A percentile compares a stretch with the other conserved stretches of the same genome.
phyloP scores from a whole-genome alignment of 768 basidiomycete species.

The Daedaleopsis sinensis region DNA sequence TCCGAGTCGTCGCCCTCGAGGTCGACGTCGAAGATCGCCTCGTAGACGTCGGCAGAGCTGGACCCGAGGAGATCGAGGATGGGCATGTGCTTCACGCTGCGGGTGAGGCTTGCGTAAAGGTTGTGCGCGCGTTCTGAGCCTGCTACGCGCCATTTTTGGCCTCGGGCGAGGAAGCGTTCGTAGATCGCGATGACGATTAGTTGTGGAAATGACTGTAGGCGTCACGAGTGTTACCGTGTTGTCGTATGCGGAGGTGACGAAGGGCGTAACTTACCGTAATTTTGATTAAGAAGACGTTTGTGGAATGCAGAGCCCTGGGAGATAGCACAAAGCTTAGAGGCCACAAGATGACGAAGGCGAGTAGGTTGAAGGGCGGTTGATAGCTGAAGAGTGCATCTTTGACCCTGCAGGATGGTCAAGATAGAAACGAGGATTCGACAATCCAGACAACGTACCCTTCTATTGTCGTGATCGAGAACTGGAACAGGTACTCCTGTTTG shows the following conservation, averaged over 20 bases:
- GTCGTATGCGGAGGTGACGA: no score
- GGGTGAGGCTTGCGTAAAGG: conserved; percentile 67
- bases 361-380: conserved; percentile 86
- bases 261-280: conserved; percentile 54
- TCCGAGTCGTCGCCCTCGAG: conserved; percentile 43
- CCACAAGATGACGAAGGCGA: conserved; percentile 80
- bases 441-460: conserved; percentile 67
- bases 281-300: conserved; percentile 86
- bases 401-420: conserved; percentile 51
- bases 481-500: conserved; percentile 80
- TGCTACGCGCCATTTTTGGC: conserved; percentile 51
- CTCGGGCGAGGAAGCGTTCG: conserved; percentile 68
- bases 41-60: conserved; percentile 65
- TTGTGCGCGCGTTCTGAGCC: conserved; percentile 55
- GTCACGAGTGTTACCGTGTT: background rate
- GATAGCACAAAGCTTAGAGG: conserved; percentile 76
- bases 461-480: conserved; percentile 83
- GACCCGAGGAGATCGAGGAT: conserved; percentile 79
- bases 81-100: conserved; percentile 73
- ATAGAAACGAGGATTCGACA: background rate
- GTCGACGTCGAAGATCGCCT: conserved; percentile 80
- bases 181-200: conserved; percentile 77
- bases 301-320: conserved; percentile 77
- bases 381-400: conserved; percentile 93
- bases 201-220: conserved; percentile 67